phyloP scores from a whole-genome alignment of 345 rosid genomes.

The Syzygium oleosum region DNA sequence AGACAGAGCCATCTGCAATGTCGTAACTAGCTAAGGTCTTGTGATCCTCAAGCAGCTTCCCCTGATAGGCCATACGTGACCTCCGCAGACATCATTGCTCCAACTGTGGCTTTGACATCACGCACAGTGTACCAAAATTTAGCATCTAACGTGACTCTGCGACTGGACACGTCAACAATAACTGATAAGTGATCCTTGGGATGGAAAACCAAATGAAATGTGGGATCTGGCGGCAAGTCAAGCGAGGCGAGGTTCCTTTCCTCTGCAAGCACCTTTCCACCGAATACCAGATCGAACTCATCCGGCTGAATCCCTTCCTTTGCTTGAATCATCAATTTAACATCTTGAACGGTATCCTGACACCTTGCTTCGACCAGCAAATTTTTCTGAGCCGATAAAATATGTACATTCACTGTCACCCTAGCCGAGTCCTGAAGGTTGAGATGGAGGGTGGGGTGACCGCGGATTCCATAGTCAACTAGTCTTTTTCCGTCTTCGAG shows the following conservation, averaged over 20 bases:
- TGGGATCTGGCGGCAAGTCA: not conserved
- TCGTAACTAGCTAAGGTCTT: not conserved
- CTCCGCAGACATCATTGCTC: not conserved
- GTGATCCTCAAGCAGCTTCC: not conserved
- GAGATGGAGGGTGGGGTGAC: not conserved
- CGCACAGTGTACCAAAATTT: not conserved
- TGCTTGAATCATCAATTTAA: not conserved
- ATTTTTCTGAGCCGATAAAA: not conserved
- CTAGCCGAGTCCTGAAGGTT: not conserved
- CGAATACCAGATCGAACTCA: not conserved
- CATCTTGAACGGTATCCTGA: not conserved
- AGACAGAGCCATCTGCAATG: not conserved
- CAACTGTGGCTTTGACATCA: not conserved
- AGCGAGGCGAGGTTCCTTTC: not conserved
- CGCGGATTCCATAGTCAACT: not conserved
- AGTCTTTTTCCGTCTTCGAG: not conserved
- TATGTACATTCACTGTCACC: not conserved
- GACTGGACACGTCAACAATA: not conserved
- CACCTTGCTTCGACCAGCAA: not conserved
- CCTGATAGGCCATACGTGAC: not conserved
- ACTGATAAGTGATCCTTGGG: not conserved
- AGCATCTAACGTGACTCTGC: not conserved
- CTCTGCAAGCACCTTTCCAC: not conserved
- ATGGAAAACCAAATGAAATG: not conserved
- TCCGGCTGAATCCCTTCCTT: not conserved